phyloP scores from a whole-genome alignment of 169 alveolate genomes.

The Cryptosporidium andersoni region DNA sequence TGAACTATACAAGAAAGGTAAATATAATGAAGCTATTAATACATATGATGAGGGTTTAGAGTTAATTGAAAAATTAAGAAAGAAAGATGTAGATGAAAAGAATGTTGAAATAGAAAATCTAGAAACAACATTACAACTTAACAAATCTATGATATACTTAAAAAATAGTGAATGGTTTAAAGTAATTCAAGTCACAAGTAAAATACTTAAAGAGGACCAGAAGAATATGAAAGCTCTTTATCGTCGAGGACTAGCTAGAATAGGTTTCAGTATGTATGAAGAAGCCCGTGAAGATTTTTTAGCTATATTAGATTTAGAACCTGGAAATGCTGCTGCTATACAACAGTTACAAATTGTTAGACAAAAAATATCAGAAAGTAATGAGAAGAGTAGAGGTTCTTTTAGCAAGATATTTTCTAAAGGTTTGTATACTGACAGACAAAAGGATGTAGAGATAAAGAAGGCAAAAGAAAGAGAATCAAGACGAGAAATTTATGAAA shows the following conservation, averaged over 20 bases:
- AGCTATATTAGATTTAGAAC: conserved; percentile 65
- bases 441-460: conserved; percentile 79
- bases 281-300: conserved; percentile 74
- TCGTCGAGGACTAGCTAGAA: conserved; percentile 73
- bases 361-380: conserved; percentile 70
- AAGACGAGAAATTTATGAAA: conserved; percentile 78
- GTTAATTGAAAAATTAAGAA: conserved; percentile 18
- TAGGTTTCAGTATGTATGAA: conserved; percentile 73
- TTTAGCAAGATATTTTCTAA: conserved; percentile 80
- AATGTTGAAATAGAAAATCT: conserved; percentile 24
- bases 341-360: conserved; percentile 69
- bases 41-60: conserved; percentile 53
- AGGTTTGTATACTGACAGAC: conserved; percentile 79
- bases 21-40: conserved; percentile 22
- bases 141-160: conserved; percentile 73
- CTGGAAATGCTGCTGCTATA: conserved; percentile 74
- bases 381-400: conserved; percentile 77
- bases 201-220: conserved; percentile 72
- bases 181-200: conserved; percentile 72
- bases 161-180: conserved; percentile 73
- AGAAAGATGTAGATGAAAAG: conserved; percentile 18
- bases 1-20: conserved; percentile 19
- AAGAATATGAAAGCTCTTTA: conserved; percentile 73
- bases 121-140: conserved; percentile 70
- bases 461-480: conserved; percentile 75